phyloP scores from a whole-genome alignment of 306 rosid genomes.

The Trifolium pratense region DNA sequence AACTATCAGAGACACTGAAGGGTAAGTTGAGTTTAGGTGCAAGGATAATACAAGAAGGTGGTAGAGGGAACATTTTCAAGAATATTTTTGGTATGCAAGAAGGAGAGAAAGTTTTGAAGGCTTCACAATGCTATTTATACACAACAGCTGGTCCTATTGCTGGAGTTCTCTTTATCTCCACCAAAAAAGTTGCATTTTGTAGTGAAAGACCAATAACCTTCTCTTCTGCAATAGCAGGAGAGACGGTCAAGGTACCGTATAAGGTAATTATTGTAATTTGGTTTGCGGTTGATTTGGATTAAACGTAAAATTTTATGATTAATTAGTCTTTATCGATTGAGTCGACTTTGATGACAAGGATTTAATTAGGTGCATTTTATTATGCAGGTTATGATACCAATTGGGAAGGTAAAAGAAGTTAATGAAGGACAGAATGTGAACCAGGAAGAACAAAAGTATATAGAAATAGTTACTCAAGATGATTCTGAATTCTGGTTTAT shows the following conservation, averaged over 20 bases:
- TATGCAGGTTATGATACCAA: slow-evolving; percentile 75
- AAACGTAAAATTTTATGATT: no score
- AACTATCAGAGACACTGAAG: slow-evolving; percentile 64
- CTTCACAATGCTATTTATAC: slow-evolving; percentile 82
- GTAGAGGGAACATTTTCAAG: slow-evolving; percentile 74
- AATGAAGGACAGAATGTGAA: slow-evolving; percentile 59
- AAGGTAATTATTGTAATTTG: slow-evolving; percentile 48
- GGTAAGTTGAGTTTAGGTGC: slow-evolving; percentile 86
- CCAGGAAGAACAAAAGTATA: slow-evolving; percentile 65
- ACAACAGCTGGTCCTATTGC: slow-evolving; percentile 86
- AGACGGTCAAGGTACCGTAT: slow-evolving; percentile 54
- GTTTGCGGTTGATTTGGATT: not conserved
- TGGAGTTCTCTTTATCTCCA: slow-evolving; percentile 77
- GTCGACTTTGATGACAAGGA: not conserved
- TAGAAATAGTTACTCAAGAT: slow-evolving; percentile 69
- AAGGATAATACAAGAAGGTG: slow-evolving; percentile 70
- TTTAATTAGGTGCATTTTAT: not conserved
- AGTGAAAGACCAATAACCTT: slow-evolving; percentile 65
- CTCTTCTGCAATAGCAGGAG: slow-evolving; percentile 48
- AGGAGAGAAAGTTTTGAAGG: slow-evolving; percentile 79
- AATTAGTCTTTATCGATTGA: no score
- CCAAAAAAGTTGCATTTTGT: slow-evolving; percentile 71
- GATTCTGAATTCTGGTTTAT: slow-evolving; percentile 82
- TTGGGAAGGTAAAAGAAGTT: slow-evolving; percentile 58
- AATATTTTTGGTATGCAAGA: slow-evolving; percentile 62